Evolutionary conservation across 495 filamentous ascomycete genomes (phyloP).

Genomic region (Friedmanniomyces endolithicus): DNA sequence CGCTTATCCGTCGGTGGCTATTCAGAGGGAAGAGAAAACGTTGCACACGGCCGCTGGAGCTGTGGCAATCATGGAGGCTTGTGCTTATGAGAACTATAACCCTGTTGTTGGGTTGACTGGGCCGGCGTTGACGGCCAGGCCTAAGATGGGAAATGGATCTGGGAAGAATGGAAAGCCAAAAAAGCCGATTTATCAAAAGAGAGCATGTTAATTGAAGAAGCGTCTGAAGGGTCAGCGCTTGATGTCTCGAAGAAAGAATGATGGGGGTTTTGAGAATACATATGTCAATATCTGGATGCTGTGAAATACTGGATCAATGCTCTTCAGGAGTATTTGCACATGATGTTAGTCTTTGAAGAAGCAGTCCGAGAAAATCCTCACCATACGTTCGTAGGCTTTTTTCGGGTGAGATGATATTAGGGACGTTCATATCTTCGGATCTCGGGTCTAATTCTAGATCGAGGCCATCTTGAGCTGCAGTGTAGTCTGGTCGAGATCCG

Average conservation of each 20-base stretch:
- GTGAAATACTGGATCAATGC: neutral
- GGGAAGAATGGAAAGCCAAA: neutral
- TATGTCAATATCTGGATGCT: neutral
- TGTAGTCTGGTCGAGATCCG: too few relatives aligned
- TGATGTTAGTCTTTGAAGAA: neutral
- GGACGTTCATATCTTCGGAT: too few relatives aligned
- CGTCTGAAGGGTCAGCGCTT: neutral
- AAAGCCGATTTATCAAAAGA: neutral
- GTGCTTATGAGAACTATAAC: constrained; percentile 14
- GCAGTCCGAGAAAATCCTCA: too few relatives aligned
- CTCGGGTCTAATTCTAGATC: too few relatives aligned
- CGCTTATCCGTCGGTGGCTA: constrained; percentile 8
- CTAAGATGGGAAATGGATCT: neutral
- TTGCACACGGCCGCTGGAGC: constrained; percentile 3
- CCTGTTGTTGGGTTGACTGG: constrained; percentile 13
- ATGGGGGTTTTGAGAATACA: neutral
- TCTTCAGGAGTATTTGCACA: neutral
- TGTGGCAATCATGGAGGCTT: constrained; percentile 1
- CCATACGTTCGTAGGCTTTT: too few relatives aligned
- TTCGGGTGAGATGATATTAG: too few relatives aligned
- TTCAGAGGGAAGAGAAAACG: constrained; percentile 2
- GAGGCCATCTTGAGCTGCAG: too few relatives aligned
- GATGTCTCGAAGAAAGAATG: neutral
- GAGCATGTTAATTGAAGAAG: neutral
- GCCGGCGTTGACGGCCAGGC: neutral